These are phyloP conservation scores for Patellaria atrata DNA, from an alignment of 495 filamentous ascomycete species.

Conservation along the genomic window DNA sequence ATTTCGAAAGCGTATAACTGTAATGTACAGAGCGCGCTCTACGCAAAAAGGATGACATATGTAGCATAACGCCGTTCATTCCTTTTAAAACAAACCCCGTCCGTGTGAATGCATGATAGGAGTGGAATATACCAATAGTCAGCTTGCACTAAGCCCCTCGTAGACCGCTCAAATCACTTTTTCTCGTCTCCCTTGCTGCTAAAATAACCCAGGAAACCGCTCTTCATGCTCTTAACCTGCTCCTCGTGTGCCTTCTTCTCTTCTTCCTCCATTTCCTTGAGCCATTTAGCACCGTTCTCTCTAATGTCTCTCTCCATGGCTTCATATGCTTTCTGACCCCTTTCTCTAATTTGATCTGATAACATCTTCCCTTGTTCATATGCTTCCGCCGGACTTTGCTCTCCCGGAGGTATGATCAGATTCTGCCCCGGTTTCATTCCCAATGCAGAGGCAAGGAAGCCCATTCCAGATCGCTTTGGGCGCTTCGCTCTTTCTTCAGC, in stretches of 20 bases:
- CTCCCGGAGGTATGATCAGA: conserved; percentile 41
- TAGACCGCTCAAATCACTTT: no score
- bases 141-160: no score
- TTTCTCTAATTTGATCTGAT: conserved; percentile 80
- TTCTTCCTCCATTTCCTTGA: conserved; percentile 75
- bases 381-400: conserved; percentile 54
- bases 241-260: conserved; percentile 79
- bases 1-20: no score
- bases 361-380: conserved; percentile 86
- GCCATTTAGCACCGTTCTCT: conserved; percentile 84
- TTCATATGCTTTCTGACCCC: conserved; percentile 80
- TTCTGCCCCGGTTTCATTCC: conserved; percentile 48
- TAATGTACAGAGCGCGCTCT: no score
- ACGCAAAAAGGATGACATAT: no score
- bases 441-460: conserved; percentile 50
- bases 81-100: no score
- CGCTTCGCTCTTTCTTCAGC: conserved; percentile 54
- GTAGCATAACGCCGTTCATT: no score
- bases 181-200: no score
- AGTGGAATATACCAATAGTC: no score
- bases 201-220: conserved; percentile 44
- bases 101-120: no score
- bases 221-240: conserved; percentile 77
- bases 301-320: conserved; percentile 74
- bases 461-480: conserved; percentile 39